These are phyloP conservation scores for Penicillium coffeae DNA, from an alignment of 495 filamentous ascomycete genomes.

Conservation along the genomic window DNA sequence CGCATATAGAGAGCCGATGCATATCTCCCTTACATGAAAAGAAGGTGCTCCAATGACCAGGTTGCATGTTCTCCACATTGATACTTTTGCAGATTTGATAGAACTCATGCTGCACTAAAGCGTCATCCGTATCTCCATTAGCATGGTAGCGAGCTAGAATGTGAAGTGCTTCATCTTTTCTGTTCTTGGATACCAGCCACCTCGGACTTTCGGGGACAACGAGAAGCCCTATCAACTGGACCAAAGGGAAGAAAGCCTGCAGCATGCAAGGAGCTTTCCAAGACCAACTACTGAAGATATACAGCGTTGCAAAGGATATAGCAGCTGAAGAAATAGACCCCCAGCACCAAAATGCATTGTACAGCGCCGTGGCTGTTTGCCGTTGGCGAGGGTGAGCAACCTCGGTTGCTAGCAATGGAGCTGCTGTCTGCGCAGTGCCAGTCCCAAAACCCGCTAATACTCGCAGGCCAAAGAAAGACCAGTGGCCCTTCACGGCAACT, in stretches of 20 bases:
- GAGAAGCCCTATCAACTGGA: slow-evolving; percentile 11
- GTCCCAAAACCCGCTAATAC: slow-evolving; percentile 17
- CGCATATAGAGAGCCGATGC: slow-evolving; percentile 53
- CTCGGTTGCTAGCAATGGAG: slow-evolving; percentile 22
- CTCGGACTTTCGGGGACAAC: slow-evolving; percentile 23
- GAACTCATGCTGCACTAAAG: slow-evolving; percentile 31
- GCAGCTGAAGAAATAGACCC: slow-evolving; percentile 19
- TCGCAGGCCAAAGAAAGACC: slow-evolving; percentile 21
- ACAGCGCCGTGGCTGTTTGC: slow-evolving; percentile 24
- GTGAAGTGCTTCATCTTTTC: slow-evolving; percentile 34
- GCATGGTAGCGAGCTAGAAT: slow-evolving; percentile 38
- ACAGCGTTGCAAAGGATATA: slow-evolving; percentile 17
- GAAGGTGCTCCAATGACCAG: slow-evolving; percentile 40
- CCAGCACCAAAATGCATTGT: slow-evolving; percentile 20
- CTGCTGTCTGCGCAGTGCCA: slow-evolving; percentile 21
- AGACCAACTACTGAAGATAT: slow-evolving; percentile 16
- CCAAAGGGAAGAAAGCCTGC: slow-evolving; percentile 15
- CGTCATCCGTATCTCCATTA: slow-evolving; percentile 23
- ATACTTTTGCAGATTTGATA: slow-evolving; percentile 45
- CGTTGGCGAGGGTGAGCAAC: slow-evolving; percentile 22
- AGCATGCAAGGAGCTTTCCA: slow-evolving; percentile 22
- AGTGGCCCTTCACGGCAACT: slow-evolving; percentile 12
- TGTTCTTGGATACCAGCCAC: slow-evolving; percentile 41
- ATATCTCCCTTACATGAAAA: slow-evolving; percentile 64
- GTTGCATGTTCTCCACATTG: slow-evolving; percentile 31